Evolutionary conservation across 2,329 filamentous ascomycete species (phyloP).

Genomic region (Cytospora schulzeri): DNA sequence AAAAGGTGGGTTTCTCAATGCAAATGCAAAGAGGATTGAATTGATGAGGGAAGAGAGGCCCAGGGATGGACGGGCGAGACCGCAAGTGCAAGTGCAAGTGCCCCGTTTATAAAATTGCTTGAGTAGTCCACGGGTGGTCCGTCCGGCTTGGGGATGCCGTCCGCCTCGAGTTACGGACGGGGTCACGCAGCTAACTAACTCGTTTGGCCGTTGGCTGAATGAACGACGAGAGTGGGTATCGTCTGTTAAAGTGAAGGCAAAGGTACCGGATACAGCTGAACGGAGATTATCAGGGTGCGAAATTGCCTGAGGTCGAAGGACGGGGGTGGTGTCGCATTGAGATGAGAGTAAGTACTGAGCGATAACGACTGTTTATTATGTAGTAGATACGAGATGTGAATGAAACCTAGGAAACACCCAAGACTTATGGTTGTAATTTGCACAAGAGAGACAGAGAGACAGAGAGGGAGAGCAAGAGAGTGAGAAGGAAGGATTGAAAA

Average conservation of each 20-base stretch:
- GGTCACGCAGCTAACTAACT: constrained; percentile 1
- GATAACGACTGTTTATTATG: constrained; percentile 21
- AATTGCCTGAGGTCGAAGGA: constrained; percentile 1
- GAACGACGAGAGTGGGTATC: constrained; percentile 16
- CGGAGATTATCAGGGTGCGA: constrained; percentile 17
- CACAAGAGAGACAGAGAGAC: neutral
- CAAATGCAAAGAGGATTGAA: constrained; percentile 27
- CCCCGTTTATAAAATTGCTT: constrained; percentile 29
- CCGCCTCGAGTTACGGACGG: neutral
- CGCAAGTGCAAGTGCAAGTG: constrained; percentile 8
- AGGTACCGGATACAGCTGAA: constrained; percentile 17
- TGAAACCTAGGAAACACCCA: constrained; percentile 3
- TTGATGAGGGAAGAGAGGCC: constrained; percentile 19
- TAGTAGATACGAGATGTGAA: constrained; percentile 6
- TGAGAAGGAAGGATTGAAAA: neutral
- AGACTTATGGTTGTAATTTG: constrained; percentile 1
- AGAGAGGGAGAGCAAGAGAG: neutral
- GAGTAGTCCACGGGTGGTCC: constrained; percentile 11
- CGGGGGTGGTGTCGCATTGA: constrained; percentile 12
- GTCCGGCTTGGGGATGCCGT: constrained; percentile 13
- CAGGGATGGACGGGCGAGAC: constrained; percentile 13
- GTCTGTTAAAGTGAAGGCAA: constrained; percentile 14
- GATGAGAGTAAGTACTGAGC: constrained; percentile 14
- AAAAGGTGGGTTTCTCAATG: constrained; percentile 23
- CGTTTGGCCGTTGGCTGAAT: constrained; percentile 2